Base-by-base conservation (phyloP, 2,329 filamentous ascomycete genomes). In the Curvularia eragrostidis region DNA sequence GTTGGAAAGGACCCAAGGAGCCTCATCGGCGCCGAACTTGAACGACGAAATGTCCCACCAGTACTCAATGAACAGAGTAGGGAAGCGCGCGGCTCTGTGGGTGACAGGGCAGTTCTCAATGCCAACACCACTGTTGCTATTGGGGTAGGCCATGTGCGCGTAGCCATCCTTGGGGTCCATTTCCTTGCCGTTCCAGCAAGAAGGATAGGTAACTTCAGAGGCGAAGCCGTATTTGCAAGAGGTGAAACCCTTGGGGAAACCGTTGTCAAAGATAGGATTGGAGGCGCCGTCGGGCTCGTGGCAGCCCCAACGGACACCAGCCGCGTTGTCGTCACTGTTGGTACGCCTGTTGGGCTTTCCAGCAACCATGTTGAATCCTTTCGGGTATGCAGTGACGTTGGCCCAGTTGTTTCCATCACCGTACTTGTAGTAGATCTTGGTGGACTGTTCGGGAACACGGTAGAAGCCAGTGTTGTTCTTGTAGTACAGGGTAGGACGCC, bases 61-160 rank as follows among this genome's bases (percentile, higher is more conserved):
- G 58, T 76, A 77, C 59, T 78, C 75, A 19, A 77, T 72, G 63
- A 78, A 77, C 52, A 78, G 73, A 36, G 68, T 69, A 10, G 75
- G 75, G 63, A 77, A 75, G 10, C 73, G 68, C 18, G 72, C 71
- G 28, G 60, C 65, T 26, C 70, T 66, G 57, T 72, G 69, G 21
- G 66, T 70, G 0, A 56, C 58, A 26, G 75, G 75, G 58, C 75
- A 77, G 47, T 71, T 70, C 44, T 75, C 74, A 32, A 73, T 56
- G 24, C 71, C 73, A 9, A 64, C 54, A 30, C 73, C 71, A 18
- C 51, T 42, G 30, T 39, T 52, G 19, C 53, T 63, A 30, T 59
- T 70, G 12, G 75, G 74, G 52, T 80, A 83, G 9, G 81, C 70
- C 72, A 76, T 75, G 60, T 77, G 75, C 15, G 71, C 74, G 15